Base-by-base conservation (phyloP, 2,329 filamentous ascomycete species). In the Thelonectria blattea region DNA sequence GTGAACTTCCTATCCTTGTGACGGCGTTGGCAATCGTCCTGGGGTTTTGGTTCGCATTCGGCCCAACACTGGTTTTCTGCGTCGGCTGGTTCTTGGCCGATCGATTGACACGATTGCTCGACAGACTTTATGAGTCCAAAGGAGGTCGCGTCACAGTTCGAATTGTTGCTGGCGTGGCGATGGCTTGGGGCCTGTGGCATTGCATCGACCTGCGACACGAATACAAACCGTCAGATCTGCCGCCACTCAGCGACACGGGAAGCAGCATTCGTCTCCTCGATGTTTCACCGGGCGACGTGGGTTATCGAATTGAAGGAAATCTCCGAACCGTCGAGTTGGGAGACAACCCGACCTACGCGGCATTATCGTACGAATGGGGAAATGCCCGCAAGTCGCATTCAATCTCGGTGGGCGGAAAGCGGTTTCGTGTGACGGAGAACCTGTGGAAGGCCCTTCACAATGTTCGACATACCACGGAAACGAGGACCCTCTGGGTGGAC, bases 341-440 rank as follows among this genome's bases (percentile, higher is more conserved):
- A 18, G 41, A 43, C 10, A 17, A 17, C 8, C 41, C 41, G 2
- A 11, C 41, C 3, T 53, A 43, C 30, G 51, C 22, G 22, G 51
- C 41, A 22, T 15, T 53, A 15, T 45, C 41, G 20, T 53, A 53
- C 10, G 51, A 32, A 17, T 53, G 51, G 51, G 50, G 50, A n/a
- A 24, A 43, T 9, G 22, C 50, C 7, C 24, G n/a, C 15, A 41
- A 45, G 12, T 43, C 11, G 10, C 17, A 9, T 7, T 18, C 50
- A 10, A 52, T 52, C 24, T 34, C 41, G 10, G 37, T 43, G 14
- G 39, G 34, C 7, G 20, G 37, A 8, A 41, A 52, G 27, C 27
- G 27, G 8, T 30, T 30, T 30, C 27, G 27, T 7, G 27, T 30
- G 27, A 30, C 27, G 27, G 27, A 30, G 9, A 30, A 30, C 27